Evolutionary conservation across 2,329 filamentous ascomycete genomes (phyloP).

Genomic region (Cadophora luteo-olivacea): DNA sequence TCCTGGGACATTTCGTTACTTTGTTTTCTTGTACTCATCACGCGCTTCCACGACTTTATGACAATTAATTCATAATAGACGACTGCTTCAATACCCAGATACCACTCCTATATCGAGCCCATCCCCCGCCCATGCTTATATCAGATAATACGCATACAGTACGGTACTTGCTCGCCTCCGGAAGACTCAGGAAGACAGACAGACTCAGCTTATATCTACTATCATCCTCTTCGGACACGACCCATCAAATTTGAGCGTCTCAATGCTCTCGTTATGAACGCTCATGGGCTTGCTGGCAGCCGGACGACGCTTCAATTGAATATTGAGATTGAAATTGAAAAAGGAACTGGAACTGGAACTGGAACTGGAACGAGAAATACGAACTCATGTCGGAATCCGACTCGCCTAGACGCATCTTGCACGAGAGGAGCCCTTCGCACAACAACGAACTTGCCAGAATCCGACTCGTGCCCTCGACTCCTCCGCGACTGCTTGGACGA

Average conservation of each 20-base stretch:
- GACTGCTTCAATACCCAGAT: constrained; percentile 58
- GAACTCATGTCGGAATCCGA: constrained; percentile 30
- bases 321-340: constrained; percentile 6
- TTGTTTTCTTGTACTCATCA: background rate
- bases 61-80: constrained; percentile 21
- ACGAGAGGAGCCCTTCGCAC: constrained; percentile 38
- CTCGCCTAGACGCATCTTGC: constrained; percentile 35
- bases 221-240: constrained; percentile 2
- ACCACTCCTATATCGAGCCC: constrained; percentile 49
- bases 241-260: constrained; percentile 12
- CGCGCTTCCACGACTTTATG: constrained; percentile 19
- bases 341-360: background rate
- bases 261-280: constrained; percentile 20
- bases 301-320: constrained; percentile 15
- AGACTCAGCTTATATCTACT: constrained; percentile 7
- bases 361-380: background rate
- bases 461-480: constrained; percentile 34
- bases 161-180: background rate
- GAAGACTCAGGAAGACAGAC: constrained; percentile 4
- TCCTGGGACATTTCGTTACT: constrained; percentile 12
- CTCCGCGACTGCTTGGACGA: constrained; percentile 32
- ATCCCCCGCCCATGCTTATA: constrained; percentile 6
- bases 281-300: constrained; percentile 20
- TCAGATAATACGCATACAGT: constrained; percentile 5
- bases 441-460: constrained; percentile 32